phyloP scores from a whole-genome alignment of 2,329 filamentous ascomycete genomes.

The Epichloe uncinata region DNA sequence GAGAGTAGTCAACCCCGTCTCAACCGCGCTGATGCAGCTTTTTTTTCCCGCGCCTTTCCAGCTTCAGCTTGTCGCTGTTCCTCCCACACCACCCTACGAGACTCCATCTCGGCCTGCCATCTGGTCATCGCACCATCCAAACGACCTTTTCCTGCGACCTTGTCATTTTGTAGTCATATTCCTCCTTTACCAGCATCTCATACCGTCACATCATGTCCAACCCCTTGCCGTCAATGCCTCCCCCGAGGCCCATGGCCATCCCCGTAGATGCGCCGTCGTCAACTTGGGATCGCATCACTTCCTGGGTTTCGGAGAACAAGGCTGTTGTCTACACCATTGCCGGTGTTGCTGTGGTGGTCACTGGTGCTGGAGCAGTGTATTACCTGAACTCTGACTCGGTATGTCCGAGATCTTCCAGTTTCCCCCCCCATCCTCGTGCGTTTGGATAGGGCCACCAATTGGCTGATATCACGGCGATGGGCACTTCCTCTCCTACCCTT shows the following conservation, averaged over 20 bases:
- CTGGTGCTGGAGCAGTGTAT: conserved; percentile 84
- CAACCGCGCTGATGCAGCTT: conserved; percentile 8
- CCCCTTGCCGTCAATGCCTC: conserved; percentile 35
- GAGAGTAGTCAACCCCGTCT: neutral
- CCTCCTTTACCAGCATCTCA: conserved; percentile 8
- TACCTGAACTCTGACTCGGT: conserved; percentile 58
- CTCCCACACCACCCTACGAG: neutral
- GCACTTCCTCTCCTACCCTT: neutral
- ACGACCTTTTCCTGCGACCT: conserved; percentile 14
- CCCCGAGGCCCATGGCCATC: conserved; percentile 28
- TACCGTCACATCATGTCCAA: conserved; percentile 26
- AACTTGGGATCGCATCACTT: conserved; percentile 79
- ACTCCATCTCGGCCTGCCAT: conserved; percentile 9
- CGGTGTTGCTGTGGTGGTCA: conserved; percentile 82
- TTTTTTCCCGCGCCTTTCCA: conserved; percentile 16
- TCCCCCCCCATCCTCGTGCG: neutral
- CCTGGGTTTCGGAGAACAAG: conserved; percentile 93
- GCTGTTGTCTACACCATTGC: conserved; percentile 91
- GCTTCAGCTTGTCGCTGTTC: conserved; percentile 10
- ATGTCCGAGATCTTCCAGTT: conserved; percentile 12
- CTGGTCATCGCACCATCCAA: conserved; percentile 9
- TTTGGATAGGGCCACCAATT: neutral
- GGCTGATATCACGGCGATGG: neutral
- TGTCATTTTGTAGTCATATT: conserved; percentile 12
- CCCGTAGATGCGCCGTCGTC: conserved; percentile 48